Evolutionary conservation across 257 asterid genomes (phyloP).

Genomic region (Penstemon barbatus): DNA sequence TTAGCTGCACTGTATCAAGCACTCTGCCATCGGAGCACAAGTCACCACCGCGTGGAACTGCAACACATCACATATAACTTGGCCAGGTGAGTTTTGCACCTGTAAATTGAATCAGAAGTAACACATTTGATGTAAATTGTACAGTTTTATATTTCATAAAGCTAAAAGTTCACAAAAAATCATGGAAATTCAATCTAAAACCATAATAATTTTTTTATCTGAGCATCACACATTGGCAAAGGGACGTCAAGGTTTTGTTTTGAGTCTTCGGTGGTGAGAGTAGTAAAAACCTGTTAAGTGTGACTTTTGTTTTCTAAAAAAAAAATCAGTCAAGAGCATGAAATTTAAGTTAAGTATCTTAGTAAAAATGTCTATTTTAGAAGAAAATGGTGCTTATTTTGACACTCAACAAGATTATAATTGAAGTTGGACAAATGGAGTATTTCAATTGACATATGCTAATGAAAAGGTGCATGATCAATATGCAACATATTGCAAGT

Average conservation of each 20-base stretch:
- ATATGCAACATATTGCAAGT: background rate
- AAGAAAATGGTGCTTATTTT: too few relatives aligned
- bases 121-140: background rate
- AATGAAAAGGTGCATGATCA: too few relatives aligned
- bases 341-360: background rate
- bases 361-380: background rate
- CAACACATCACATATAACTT: conserved; percentile 6
- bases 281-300: too few relatives aligned
- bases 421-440: too few relatives aligned
- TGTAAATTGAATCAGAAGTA: background rate
- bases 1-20: background rate
- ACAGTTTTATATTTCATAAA: background rate
- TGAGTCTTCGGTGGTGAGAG: too few relatives aligned
- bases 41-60: background rate
- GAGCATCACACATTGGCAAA: too few relatives aligned
- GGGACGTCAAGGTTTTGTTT: too few relatives aligned
- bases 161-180: background rate
- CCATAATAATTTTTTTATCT: background rate
- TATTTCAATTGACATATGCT: too few relatives aligned
- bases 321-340: background rate
- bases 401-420: too few relatives aligned
- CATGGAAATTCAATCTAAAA: background rate
- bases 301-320: too few relatives aligned
- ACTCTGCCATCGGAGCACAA: background rate
- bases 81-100: background rate